Percentiles rank a stretch among this genome's conserved stretches.
phyloP scores from a whole-genome alignment of 257 asterid genomes.

The Verbascum thapsus region DNA sequence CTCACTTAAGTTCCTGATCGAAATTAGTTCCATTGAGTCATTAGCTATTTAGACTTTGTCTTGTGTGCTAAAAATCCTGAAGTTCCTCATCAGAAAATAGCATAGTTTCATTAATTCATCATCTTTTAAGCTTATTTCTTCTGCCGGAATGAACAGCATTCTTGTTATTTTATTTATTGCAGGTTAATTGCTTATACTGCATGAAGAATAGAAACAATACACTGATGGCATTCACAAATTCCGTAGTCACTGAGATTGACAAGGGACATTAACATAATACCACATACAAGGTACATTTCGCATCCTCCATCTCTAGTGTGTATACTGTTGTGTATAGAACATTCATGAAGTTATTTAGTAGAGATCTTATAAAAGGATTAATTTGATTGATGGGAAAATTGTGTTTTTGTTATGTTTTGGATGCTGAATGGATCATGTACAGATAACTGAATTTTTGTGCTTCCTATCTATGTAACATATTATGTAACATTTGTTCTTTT shows the following conservation, averaged over 20 bases:
- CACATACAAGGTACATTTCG: constrained; percentile 19
- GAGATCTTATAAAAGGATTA: constrained; percentile 29
- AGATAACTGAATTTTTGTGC: constrained; percentile 32
- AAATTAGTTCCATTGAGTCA: no score
- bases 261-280: constrained; percentile 13
- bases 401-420: constrained; percentile 29
- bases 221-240: constrained; percentile 13
- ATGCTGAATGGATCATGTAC: constrained; percentile 38
- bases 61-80: no score
- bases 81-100: no score
- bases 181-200: constrained; percentile 39
- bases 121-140: background rate
- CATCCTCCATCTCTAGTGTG: constrained; percentile 26
- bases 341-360: constrained; percentile 33
- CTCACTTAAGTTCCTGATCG: no score
- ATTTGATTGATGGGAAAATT: constrained; percentile 26
- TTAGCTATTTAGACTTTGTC: no score
- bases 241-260: constrained; percentile 13
- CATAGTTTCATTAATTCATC: background rate
- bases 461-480: constrained; percentile 43
- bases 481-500: background rate
- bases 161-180: constrained; percentile 17
- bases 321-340: constrained; percentile 40
- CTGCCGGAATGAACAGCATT: background rate
- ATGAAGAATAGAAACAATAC: constrained; percentile 4